Conservation (phyloP, 2,329 filamentous ascomycete genomes). For the Metarhizium humberi region DNA sequence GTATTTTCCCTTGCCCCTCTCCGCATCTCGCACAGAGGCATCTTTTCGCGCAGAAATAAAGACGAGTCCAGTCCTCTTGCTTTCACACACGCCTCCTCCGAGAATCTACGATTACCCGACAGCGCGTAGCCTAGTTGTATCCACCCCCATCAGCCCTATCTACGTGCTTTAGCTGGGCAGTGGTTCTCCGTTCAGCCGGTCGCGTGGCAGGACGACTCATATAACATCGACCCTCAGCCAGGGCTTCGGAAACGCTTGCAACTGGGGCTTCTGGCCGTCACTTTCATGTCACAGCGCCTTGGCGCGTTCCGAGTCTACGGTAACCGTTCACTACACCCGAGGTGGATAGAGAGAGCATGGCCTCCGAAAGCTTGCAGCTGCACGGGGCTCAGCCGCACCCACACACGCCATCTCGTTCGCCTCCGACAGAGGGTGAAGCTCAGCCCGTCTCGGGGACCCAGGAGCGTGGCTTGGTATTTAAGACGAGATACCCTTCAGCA, state of each 20-base stretch:
- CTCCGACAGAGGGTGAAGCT: constrained; percentile 7
- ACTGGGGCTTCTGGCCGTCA: not conserved
- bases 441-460: not conserved
- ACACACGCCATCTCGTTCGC: constrained; percentile 3
- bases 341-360: constrained; percentile 1
- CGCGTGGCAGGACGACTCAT: not conserved
- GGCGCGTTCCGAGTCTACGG: not conserved
- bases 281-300: not conserved
- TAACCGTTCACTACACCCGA: not conserved
- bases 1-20: not conserved
- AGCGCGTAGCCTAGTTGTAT: not conserved
- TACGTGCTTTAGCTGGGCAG: not conserved
- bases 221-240: not conserved
- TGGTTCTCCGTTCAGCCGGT: not conserved
- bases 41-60: not conserved
- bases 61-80: not conserved
- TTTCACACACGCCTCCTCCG: not conserved
- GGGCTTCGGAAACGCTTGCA: not conserved
- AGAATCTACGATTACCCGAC: not conserved
- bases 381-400: constrained; percentile 7
- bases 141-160: not conserved
- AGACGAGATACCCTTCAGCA: constrained; percentile 25
- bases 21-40: not conserved
- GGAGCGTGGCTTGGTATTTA: constrained; percentile 7
- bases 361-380: constrained; percentile 22